Evolutionary conservation across 1,139 yeast genomes (phyloP), one percentile per base, ranked within the genome.

Genomic region (Saccharomycopsis hybrid): DNA sequence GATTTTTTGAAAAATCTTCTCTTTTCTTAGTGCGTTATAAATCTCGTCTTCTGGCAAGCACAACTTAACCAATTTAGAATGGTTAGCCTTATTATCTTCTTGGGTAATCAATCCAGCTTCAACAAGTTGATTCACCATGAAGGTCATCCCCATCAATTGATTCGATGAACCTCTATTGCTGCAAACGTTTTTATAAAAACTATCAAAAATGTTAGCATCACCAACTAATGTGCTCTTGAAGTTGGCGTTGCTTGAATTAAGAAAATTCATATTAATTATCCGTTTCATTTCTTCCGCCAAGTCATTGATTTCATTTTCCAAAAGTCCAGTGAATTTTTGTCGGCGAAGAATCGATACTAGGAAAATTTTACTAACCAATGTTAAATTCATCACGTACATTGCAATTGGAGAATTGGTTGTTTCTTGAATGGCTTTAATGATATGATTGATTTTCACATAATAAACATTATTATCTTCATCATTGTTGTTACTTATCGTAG

Each of bases 381-480:
- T 76, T 41, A 89, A 68, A 1, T 79, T 69, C 33, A 71, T 64
- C 24, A 92, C 65, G 58, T 77, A 87, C 50, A 71, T 73, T 0
- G 80, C 67, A 38, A 82, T 68, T 0, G 96, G 95, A 0, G 95
- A 81, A 54, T 77, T 78, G 8, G 89, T 80, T 1, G 95, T 78
- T 64, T 88, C 97, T 55, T 78, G 76, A 38, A 88, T 81, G 0
- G 97, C 97, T 57, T 73, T 77, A 60, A 82, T 78, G 35, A 89
- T 79, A 63, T 85, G 95, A 11, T 71, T 70, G 33, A 87, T 83
- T 37, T 78, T 77, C 4, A 89, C 92, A 3, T 73, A 68, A 57
- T 75, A 80, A 1, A 69, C 62, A 3, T 55, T 57, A 9, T 58
- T 63, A 2, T 56, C 59, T 37, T 56, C 52, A 2, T 36, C 48